phyloP scores from a whole-genome alignment of 768 basidiomycete genomes.

The Phylloporus rhodoxanthus region DNA sequence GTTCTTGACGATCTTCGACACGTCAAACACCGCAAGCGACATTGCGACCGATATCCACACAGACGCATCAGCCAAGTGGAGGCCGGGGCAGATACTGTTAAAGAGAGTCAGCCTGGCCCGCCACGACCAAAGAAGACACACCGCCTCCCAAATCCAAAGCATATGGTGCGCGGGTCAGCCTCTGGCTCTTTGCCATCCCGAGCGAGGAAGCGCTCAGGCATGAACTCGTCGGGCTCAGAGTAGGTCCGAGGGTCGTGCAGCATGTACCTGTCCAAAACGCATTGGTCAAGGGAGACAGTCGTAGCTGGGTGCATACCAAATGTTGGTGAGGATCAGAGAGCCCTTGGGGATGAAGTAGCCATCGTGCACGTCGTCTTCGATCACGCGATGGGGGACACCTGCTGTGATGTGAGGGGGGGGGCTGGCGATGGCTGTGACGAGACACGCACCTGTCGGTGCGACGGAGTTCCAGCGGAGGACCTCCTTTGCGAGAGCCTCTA shows the following conservation, averaged over 20 bases:
- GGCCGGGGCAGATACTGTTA: conserved; percentile 28
- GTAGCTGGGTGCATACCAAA: conserved; percentile 12
- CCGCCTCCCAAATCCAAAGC: conserved; percentile 70
- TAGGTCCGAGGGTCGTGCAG: conserved; percentile 37
- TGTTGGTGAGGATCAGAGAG: conserved; percentile 21
- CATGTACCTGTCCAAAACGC: conserved; percentile 22
- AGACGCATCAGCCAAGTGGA: conserved; percentile 48
- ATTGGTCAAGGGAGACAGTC: background rate
- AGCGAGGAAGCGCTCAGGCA: conserved; percentile 55
- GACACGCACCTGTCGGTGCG: conserved; percentile 36
- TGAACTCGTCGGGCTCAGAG: conserved; percentile 48
- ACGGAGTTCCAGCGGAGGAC: conserved; percentile 41
- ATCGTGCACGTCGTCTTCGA: conserved; percentile 56
- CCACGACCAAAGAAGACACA: conserved; percentile 20
- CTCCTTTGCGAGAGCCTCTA: conserved; percentile 57
- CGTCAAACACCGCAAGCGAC: conserved; percentile 45
- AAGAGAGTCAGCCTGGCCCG: conserved; percentile 3
- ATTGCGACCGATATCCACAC: conserved; percentile 40
- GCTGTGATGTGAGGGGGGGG: conserved; percentile 28
- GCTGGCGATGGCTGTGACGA: conserved; percentile 8
- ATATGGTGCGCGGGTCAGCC: conserved; percentile 51
- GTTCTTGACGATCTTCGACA: conserved; percentile 40
- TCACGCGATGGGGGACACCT: conserved; percentile 44
- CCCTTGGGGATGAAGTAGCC: conserved; percentile 57
- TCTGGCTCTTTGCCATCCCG: conserved; percentile 35